Evolutionary conservation across 164 flowering plant species (phyloP).

Genomic region (Vitis cinerea): DNA sequence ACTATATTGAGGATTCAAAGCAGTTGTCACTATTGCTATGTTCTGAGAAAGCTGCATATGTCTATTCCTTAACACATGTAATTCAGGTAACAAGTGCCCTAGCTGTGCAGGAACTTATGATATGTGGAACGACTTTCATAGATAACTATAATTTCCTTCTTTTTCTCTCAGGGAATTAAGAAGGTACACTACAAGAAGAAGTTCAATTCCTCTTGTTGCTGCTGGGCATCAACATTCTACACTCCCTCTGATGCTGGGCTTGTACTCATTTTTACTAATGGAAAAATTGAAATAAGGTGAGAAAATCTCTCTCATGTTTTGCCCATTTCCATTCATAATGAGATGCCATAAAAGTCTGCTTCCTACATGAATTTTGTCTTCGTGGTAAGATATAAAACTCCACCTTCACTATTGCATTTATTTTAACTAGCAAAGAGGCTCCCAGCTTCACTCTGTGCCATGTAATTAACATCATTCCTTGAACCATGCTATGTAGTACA

Average conservation of each 20-base stretch:
- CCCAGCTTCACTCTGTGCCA: neutral
- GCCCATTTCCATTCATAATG: neutral
- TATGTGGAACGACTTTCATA: slow-evolving; percentile 1
- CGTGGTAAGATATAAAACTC: neutral
- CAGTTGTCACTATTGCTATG: slow-evolving; percentile 55
- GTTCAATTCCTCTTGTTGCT: slow-evolving; percentile 60
- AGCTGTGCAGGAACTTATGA: neutral
- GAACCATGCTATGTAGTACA: neutral
- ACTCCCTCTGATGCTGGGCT: slow-evolving; percentile 52
- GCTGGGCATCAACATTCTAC: slow-evolving; percentile 76
- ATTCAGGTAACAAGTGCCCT: slow-evolving; percentile 51
- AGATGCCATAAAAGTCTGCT: neutral
- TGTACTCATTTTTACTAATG: slow-evolving; percentile 59
- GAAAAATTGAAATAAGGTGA: slow-evolving; percentile 84
- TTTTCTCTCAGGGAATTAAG: slow-evolving; percentile 63
- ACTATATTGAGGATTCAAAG: slow-evolving; percentile 38
- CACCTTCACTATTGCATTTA: neutral
- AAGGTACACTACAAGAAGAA: slow-evolving; percentile 80
- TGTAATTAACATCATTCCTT: neutral
- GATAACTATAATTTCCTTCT: slow-evolving; percentile 6
- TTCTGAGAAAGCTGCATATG: slow-evolving; percentile 77
- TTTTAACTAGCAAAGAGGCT: neutral
- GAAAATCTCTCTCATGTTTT: neutral
- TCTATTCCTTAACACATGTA: slow-evolving; percentile 63
- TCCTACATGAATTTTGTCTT: neutral